Percentiles rank a stretch among this genome's conserved stretches.
Evolutionary conservation across 495 filamentous ascomycete genomes (phyloP).

Genomic region (Hyphodiscus hymeniophilus): DNA sequence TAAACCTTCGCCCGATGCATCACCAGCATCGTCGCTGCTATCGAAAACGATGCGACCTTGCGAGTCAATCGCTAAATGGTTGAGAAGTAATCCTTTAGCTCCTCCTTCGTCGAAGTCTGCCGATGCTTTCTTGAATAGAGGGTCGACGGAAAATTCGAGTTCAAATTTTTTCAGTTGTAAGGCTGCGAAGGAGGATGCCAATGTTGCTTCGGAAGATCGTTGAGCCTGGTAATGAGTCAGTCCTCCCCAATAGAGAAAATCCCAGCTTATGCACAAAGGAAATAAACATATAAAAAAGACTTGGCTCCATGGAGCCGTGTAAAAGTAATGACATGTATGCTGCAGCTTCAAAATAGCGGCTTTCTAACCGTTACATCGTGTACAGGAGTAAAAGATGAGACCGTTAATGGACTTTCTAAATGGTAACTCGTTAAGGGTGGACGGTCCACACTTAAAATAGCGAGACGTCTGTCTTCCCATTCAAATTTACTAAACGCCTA

Average conservation of each 20-base stretch:
- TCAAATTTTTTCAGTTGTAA: constrained; percentile 96
- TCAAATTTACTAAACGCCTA: no score
- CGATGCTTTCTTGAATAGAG: constrained; percentile 95
- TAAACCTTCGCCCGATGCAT: constrained; percentile 38
- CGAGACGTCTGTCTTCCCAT: no score
- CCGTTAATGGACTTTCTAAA: no score
- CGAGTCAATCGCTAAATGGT: constrained; percentile 88
- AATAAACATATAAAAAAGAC: no score
- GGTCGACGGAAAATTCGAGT: constrained; percentile 93
- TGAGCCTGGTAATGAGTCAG: constrained; percentile 37
- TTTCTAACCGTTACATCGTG: not conserved
- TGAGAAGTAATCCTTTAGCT: constrained; percentile 89
- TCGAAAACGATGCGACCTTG: constrained; percentile 94
- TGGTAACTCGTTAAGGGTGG: no score
- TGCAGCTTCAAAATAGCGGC: no score
- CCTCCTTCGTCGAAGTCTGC: constrained; percentile 98
- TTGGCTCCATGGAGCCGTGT: no score
- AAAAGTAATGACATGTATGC: no score
- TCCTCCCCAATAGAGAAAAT: constrained; percentile 1
- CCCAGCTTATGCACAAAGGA: not conserved
- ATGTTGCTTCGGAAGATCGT: constrained; percentile 82
- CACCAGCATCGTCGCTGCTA: constrained; percentile 84
- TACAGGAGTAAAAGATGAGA: not conserved
- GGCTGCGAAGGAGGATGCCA: constrained; percentile 79
- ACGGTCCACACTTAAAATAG: no score